phyloP scores from a whole-genome alignment of 768 basidiomycete species.

The Punctularia strigosozonata region DNA sequence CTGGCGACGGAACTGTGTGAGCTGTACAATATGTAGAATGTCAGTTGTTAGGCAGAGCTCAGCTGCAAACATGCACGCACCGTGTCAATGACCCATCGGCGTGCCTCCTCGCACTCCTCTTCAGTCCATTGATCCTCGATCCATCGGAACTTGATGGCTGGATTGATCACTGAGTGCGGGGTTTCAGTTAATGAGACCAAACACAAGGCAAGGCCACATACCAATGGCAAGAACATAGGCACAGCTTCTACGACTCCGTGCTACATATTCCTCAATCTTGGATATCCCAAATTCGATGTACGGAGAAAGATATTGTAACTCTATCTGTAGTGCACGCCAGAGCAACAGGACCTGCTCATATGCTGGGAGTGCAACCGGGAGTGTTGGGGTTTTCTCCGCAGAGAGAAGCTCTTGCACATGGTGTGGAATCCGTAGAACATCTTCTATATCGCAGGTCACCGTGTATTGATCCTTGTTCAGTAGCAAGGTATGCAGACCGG shows the following conservation, averaged over 20 bases:
- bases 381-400: constrained; percentile 21
- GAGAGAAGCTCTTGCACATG: constrained; percentile 19
- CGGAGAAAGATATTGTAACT: too few relatives aligned
- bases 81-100: background rate
- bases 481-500: too few relatives aligned
- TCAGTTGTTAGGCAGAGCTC: too few relatives aligned
- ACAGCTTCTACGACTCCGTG: constrained; percentile 4
- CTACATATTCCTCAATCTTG: constrained; percentile 23
- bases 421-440: background rate
- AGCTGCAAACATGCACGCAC: too few relatives aligned
- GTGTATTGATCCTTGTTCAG: too few relatives aligned
- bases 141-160: constrained; percentile 6
- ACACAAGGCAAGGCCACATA: constrained; percentile 2
- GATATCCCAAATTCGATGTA: too few relatives aligned
- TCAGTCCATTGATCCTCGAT: constrained; percentile 4
- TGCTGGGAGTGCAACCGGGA: constrained; percentile 19
- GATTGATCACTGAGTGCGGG: constrained; percentile 3
- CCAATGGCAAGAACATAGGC: constrained; percentile 10
- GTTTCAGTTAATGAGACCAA: background rate
- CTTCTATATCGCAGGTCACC: too few relatives aligned
- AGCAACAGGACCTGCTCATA: constrained; percentile 22
- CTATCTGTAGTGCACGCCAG: too few relatives aligned
- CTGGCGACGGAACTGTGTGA: too few relatives aligned
- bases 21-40: too few relatives aligned
- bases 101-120: background rate